These are phyloP conservation scores for Globisporangium splendens DNA, from an alignment of 352 stramenopile species.

Conservation along the genomic window DNA sequence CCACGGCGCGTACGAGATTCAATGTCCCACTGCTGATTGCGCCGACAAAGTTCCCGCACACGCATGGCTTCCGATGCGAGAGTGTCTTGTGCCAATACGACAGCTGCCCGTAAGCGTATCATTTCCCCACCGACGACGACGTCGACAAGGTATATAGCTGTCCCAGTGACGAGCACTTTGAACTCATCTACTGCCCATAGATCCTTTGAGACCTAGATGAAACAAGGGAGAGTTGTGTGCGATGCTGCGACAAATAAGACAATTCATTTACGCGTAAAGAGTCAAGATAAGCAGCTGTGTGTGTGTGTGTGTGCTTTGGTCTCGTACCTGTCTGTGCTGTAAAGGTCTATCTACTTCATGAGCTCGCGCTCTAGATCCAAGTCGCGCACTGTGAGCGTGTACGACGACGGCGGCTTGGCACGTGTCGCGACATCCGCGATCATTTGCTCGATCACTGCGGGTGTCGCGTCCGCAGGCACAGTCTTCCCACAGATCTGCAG, in stretches of 20 bases:
- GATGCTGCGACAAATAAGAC: no score
- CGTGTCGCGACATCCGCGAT: conserved; percentile 37
- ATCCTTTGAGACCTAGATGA: no score
- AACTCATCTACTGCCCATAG: conserved; percentile 24
- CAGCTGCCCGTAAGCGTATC: conserved; percentile 18
- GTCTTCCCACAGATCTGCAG: conserved; percentile 75
- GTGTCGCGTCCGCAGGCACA: conserved; percentile 51
- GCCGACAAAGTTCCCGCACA: conserved; percentile 10
- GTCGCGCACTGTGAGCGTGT: conserved; percentile 72
- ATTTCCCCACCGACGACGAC: conserved; percentile 26
- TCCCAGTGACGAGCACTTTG: conserved; percentile 17
- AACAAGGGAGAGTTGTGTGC: no score
- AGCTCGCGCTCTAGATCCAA: conserved; percentile 77
- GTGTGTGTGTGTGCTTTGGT: no score
- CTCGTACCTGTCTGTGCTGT: no score
- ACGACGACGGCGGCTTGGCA: conserved; percentile 17
- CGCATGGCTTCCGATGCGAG: conserved; percentile 11
- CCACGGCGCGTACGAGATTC: conserved; percentile 14
- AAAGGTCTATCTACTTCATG: conserved; percentile 39
- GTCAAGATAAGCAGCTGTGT: no score
- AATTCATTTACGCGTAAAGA: no score
- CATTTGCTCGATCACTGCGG: conserved; percentile 61
- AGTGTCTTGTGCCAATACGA: conserved; percentile 13
- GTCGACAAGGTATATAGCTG: conserved; percentile 21
- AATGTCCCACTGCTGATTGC: conserved; percentile 21